Base-by-base conservation (phyloP, 1,284 basidiomycete genomes). In the Heterobasidion irregulare region DNA sequence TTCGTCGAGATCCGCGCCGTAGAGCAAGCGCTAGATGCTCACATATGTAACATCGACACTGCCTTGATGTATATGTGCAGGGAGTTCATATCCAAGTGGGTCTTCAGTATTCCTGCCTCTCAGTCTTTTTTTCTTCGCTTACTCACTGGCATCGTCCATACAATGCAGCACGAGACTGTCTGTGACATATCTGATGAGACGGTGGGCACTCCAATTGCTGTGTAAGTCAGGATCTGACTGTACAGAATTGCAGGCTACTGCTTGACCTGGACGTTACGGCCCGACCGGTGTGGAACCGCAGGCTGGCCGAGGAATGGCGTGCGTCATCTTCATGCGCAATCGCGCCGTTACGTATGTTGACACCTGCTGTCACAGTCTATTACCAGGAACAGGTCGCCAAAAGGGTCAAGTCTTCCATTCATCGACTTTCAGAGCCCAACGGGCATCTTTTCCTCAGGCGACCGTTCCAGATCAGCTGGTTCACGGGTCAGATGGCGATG, bases 251-350 rank as follows among this genome's bases (percentile, higher is more conserved):
- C 58, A 67, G 65, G 57, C 70, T 71, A 58, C 59, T 72, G 47
- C 67, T 70, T 54, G 69, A 70, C 53, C 59, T 67, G 33, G 69
- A 72, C 56, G 58, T 58, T 53, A 59, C 61, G 46, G 54, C 58
- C 6, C 59, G 64, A 33, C 76, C 79, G 10, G 71, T 78, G 38
- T 82, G 87, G 70, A 84, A 79, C 60, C 78, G 79, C 13, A 77
- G 82, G 61, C 83, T 87, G 57, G 81, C 82, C 0, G 79, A 86
- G 63, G 84, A 89, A 63, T 89, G 87, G 86, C 72, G 86, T 89
- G 69, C 68, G 84, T 78, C n/a, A n/a, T 53, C 16, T 48, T 52
- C 38, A 16, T 54, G 13, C 18, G 16, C 33, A 47, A 19, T 36
- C 55, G 9, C 16, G 8, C 18, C 26, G 26, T 26, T 26, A 26